Evolutionary conservation across 208 protist genomes (phyloP).

Genomic region (Trichomonas vaginalis): DNA sequence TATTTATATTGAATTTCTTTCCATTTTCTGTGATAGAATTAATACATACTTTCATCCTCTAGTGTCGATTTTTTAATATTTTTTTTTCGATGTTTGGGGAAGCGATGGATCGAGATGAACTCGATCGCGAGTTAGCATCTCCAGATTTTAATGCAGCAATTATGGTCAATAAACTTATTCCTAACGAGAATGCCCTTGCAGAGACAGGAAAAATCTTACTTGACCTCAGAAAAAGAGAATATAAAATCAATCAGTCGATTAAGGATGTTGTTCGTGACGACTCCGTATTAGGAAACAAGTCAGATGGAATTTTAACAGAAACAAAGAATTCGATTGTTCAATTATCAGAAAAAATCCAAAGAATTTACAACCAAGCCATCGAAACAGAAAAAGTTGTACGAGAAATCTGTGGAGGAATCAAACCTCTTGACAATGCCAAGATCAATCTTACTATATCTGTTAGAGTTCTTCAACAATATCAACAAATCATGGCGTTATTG

Average conservation of each 20-base stretch:
- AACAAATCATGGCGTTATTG: not conserved
- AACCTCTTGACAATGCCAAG: not conserved
- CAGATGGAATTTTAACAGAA: not conserved
- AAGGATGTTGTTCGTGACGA: not conserved
- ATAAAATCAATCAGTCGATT: not conserved
- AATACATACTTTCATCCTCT: no score
- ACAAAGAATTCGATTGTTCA: constrained; percentile 9
- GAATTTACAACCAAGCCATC: not conserved
- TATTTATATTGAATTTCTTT: no score
- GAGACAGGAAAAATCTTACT: not conserved
- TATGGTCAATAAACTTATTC: not conserved
- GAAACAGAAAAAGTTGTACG: constrained; percentile 4
- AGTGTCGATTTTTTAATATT: no score
- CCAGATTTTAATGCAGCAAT: not conserved
- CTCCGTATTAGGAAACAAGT: not conserved
- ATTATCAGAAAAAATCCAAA: not conserved
- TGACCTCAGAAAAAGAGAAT: not conserved
- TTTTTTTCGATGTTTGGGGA: not conserved
- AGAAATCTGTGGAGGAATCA: not conserved
- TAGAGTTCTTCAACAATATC: not conserved
- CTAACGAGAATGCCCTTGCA: not conserved
- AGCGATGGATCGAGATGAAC: not conserved
- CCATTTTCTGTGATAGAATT: no score
- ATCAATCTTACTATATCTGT: not conserved
- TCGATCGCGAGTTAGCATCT: not conserved